A percentile compares a stretch with the other conserved stretches of the same genome.
Conservation (phyloP, 2,329 filamentous ascomycete genomes). For the Knoxdaviesia capensis region DNA sequence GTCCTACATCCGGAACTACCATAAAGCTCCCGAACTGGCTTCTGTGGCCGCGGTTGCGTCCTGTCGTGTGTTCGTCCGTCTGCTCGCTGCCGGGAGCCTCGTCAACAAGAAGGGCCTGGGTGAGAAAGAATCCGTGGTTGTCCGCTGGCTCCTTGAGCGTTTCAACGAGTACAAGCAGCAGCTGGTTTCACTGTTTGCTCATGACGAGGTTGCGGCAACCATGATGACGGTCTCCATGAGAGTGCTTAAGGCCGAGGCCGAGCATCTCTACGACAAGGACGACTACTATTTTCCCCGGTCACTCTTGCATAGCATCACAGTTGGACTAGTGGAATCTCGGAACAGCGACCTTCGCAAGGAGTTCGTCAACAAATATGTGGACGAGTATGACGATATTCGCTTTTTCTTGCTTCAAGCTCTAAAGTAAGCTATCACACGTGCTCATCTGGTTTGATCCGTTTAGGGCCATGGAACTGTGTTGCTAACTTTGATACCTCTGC, state of each 20-base stretch:
- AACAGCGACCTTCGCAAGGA: slow-evolving; percentile 43
- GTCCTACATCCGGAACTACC: slow-evolving; percentile 25
- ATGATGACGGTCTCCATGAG: slow-evolving; percentile 67
- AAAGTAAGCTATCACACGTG: slow-evolving; percentile 28
- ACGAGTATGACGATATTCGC: slow-evolving; percentile 65
- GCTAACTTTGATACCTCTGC: too few species aligned
- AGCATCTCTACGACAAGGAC: slow-evolving; percentile 35
- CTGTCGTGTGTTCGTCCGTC: slow-evolving; percentile 67
- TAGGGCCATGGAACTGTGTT: too few species aligned
- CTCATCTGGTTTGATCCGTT: too few species aligned
- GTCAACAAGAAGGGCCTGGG: slow-evolving; percentile 41
- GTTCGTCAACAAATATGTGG: slow-evolving; percentile 60
- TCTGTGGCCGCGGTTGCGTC: slow-evolving; percentile 59
- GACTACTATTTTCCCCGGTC: slow-evolving; percentile 49
- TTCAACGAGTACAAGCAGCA: slow-evolving; percentile 49
- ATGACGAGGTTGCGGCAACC: slow-evolving; percentile 44
- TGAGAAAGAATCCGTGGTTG: slow-evolving; percentile 55
- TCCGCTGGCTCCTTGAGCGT: slow-evolving; percentile 59
- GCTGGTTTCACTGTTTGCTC: slow-evolving; percentile 39
- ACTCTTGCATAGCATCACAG: slow-evolving; percentile 46
- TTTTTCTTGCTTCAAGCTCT: slow-evolving; percentile 64
- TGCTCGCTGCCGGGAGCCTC: slow-evolving; percentile 57
- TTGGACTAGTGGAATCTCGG: slow-evolving; percentile 35
- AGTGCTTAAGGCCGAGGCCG: slow-evolving; percentile 60
- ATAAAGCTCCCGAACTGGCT: slow-evolving; percentile 31